Evolutionary conservation across 1,284 basidiomycete genomes (phyloP).

Genomic region (Neonothopanus nambi): DNA sequence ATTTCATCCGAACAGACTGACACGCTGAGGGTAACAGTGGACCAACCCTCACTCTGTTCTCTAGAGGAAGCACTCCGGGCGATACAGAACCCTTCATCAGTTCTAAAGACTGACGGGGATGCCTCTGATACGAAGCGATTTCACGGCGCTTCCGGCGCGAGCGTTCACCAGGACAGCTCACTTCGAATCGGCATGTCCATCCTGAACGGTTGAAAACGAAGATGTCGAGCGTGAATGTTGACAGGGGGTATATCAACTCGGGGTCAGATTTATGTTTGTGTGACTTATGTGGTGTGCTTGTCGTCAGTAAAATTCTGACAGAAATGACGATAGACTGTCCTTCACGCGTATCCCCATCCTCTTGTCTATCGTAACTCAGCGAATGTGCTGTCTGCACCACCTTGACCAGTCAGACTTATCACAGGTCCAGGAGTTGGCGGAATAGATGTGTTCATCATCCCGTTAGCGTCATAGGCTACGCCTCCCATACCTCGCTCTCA

Average conservation of each 20-base stretch:
- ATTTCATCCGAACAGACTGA: conserved; percentile 85
- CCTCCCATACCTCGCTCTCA: conserved; percentile 46
- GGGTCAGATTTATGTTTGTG: neutral
- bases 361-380: neutral
- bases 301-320: conserved; percentile 57
- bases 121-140: neutral
- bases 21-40: conserved; percentile 80
- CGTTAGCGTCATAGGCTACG: conserved; percentile 3
- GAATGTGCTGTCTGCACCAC: conserved; percentile 1
- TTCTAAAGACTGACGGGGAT: no score
- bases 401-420: conserved; percentile 25
- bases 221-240: conserved; percentile 81
- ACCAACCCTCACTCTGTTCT: conserved; percentile 80
- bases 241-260: conserved; percentile 58
- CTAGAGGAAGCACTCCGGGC: conserved; percentile 70
- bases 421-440: conserved; percentile 61
- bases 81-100: no score
- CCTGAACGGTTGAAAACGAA: conserved; percentile 88
- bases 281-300: conserved; percentile 62
- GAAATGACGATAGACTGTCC: conserved; percentile 71
- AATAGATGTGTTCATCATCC: conserved; percentile 17
- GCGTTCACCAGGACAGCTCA: conserved; percentile 62
- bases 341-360: conserved; percentile 31
- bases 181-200: conserved; percentile 75
- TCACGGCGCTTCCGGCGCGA: conserved; percentile 44